phyloP scores from a whole-genome alignment of 108 stramenopile genomes.

The Chaetoceros tenuissimus region DNA sequence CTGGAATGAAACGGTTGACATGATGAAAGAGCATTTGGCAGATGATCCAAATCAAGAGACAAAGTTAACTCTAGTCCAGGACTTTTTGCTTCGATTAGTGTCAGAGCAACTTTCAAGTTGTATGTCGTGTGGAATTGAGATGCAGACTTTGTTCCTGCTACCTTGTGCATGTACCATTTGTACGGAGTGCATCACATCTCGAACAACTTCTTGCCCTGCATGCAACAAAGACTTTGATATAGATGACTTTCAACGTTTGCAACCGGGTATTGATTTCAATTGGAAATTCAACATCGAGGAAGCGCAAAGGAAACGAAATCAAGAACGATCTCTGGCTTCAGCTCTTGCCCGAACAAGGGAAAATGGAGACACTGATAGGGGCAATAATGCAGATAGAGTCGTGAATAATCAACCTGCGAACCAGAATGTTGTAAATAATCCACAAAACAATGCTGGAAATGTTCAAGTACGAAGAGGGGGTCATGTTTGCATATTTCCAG shows the following conservation, averaged over 20 bases:
- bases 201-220: slow-evolving; percentile 28
- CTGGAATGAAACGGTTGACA: slow-evolving; percentile 58
- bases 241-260: slow-evolving; percentile 73
- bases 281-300: slow-evolving; percentile 8
- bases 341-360: too few relatives aligned
- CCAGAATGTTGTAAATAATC: neutral
- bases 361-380: too few relatives aligned
- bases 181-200: slow-evolving; percentile 71
- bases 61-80: slow-evolving; percentile 28
- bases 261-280: slow-evolving; percentile 49
- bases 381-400: neutral
- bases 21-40: slow-evolving; percentile 30
- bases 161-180: slow-evolving; percentile 73
- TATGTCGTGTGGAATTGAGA: slow-evolving; percentile 42
- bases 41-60: too few relatives aligned
- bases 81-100: slow-evolving; percentile 44
- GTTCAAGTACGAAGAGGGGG: slow-evolving; percentile 36
- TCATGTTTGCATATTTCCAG: too few relatives aligned
- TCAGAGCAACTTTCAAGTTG: slow-evolving; percentile 52
- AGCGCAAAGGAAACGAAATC: neutral
- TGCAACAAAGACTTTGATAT: slow-evolving; percentile 59
- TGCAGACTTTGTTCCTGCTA: slow-evolving; percentile 56
- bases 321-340: neutral
- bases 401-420: neutral
- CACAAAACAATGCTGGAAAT: slow-evolving; percentile 8